These are phyloP conservation scores for Asterochloris sp. DNA, from an alignment of 139 green algal species.

Conservation along the genomic window DNA sequence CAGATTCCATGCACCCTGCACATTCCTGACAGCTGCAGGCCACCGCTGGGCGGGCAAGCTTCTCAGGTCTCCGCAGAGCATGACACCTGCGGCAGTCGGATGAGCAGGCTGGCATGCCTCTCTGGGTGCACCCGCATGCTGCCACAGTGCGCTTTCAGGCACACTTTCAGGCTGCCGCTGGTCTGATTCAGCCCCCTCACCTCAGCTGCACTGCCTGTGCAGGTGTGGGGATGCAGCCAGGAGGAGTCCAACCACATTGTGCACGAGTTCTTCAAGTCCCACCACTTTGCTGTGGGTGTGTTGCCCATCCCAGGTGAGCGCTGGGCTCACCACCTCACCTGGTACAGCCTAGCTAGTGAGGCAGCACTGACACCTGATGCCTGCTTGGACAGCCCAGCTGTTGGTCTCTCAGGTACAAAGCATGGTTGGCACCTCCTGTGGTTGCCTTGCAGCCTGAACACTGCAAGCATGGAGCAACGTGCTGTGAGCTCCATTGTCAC, in stretches of 20 bases:
- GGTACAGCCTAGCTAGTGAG: neutral
- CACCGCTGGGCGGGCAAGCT: too few relatives aligned
- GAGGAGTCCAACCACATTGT: conserved; percentile 84
- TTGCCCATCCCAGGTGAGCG: conserved; percentile 75
- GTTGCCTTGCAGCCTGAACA: neutral
- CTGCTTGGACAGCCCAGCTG: neutral
- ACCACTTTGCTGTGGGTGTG: conserved; percentile 86
- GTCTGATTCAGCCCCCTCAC: too few relatives aligned
- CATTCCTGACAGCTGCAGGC: too few relatives aligned
- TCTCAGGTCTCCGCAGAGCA: too few relatives aligned
- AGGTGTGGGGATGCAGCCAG: conserved; percentile 87
- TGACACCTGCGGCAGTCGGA: too few relatives aligned
- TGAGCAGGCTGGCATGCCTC: too few relatives aligned
- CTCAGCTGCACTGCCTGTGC: conserved; percentile 10
- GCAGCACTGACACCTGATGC: neutral
- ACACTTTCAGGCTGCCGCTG: too few relatives aligned
- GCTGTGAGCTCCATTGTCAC: neutral
- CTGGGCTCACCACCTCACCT: neutral
- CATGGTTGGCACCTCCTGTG: neutral
- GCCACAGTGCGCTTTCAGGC: too few relatives aligned
- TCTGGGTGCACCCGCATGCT: too few relatives aligned
- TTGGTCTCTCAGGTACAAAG: neutral
- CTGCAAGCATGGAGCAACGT: neutral
- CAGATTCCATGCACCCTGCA: too few relatives aligned
- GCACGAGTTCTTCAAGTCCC: conserved; percentile 92